Percentiles rank a stretch among this genome's conserved stretches.
Conservation (phyloP, 345 rosid species). For the Salix brachista region DNA sequence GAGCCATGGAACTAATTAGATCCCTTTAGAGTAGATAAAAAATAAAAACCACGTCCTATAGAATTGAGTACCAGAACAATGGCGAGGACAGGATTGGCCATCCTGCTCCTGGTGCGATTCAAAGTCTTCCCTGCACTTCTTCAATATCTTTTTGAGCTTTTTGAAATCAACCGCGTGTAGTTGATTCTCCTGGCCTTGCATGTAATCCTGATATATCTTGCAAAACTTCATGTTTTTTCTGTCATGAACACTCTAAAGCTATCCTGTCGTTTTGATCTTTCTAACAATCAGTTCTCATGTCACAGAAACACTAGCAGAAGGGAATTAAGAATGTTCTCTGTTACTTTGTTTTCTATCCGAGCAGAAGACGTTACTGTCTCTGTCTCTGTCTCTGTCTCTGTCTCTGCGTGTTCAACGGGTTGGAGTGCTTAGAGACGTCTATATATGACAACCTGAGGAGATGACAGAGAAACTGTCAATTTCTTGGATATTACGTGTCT, state of each 20-base stretch:
- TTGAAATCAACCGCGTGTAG: constrained; percentile 80
- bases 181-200: constrained; percentile 59
- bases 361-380: background rate
- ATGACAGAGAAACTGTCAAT: background rate
- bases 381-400: background rate
- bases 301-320: background rate
- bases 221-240: constrained; percentile 67
- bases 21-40: background rate
- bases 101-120: constrained; percentile 21
- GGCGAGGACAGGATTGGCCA: constrained; percentile 46
- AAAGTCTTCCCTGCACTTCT: constrained; percentile 50
- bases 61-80: constrained; percentile 46
- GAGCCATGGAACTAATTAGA: background rate
- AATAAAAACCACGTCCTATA: background rate
- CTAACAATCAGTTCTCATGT: background rate
- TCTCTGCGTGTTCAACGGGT: background rate
- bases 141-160: constrained; percentile 78
- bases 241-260: background rate
- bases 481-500: background rate
- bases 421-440: background rate
- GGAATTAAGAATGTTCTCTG: background rate
- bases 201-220: constrained; percentile 79
- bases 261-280: background rate
- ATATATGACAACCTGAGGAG: background rate
- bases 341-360: no score